Base-by-base conservation (phyloP, 176 grass and related monocot genomes). In the Carex littledalei region DNA sequence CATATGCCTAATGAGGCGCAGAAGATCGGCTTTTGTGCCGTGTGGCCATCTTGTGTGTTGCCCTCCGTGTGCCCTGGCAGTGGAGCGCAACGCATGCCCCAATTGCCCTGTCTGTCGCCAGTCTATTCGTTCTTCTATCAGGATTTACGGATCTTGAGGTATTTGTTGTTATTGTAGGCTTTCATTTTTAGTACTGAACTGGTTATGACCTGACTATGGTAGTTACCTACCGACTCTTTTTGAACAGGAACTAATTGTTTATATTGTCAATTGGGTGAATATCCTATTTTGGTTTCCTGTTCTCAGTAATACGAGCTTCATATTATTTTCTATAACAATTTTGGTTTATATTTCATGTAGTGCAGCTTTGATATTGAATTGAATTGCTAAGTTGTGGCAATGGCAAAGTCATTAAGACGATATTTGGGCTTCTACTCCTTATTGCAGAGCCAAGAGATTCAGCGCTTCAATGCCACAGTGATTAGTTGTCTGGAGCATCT, bases 31-130 rank as follows among this genome's bases (percentile, higher is more conserved):
- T 80, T 98, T 98, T 89, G 66, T 95, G 90, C 96, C 93, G 54
- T 98, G 96, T 84, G 96, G 96, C 50, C 96, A 98, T 86, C 93
- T 92, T 80, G 91, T 98, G 69, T 98, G 96, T 85, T 98, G 96
- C 59, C 88, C 85, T 65, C 89, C 72, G 1, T 98, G 96, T 17
- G 93, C 93, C 35, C 49, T 89, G 55, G 85, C 57, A 78, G 86
- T 98, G 6, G 90, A 88, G 75, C 81, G 86, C 53, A 74, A 85
- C 58, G 22, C 7, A 8, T 88, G 81, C 68, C 90, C 91, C 29
- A 89, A 88, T 61, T 98, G 96, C 39, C 96, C 96, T 74, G 67
- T 98, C 26, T 98, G 96, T 81, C 90, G 93, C 31, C 93, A 95
- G 80, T 86, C 75, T 63, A 90, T 98, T 60, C 80, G 74, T 18